Base-by-base conservation (phyloP, 148 eudicot species). In the Rhododendron vialii region DNA sequence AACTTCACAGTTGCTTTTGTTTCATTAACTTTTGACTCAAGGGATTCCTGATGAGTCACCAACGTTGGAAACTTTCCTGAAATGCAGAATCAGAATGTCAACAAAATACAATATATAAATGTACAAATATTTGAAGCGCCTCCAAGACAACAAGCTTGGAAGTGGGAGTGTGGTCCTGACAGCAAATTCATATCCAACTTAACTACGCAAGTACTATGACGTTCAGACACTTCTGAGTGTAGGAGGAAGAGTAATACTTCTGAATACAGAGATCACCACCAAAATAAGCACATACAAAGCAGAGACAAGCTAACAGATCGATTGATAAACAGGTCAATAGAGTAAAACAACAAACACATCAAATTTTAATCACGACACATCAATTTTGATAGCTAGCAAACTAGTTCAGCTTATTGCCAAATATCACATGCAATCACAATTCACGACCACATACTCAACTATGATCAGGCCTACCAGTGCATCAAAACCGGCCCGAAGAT, bases 31-130 rank as follows among this genome's bases (percentile, higher is more conserved):
- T 94, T 94, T 67, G 90, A 87, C 86, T 94, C 94, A 0, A 94
- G 89, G n/a, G 94, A 90, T 74, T 93, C 96, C 51, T 93, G 96
- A 89, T 93, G 96, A 63, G 89, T 71, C 17, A 92, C 94, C 15
- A 93, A 92, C 12, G 96, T 91, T 5, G 96, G 96, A 86, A 94
- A 94, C 88, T 94, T 94, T 2, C 96, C 96, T 94, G 91, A 26
- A 67, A 67, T 26, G 26, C 30, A 84, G 20, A 48, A 20, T 24
- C 20, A 20, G 18, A 51, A 41, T 12, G 65, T 84, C 10, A 84
- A 17, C 38, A 47, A 5, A 12, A 65, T 41, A 41, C 5, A 41
- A 17, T 28, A 36, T 20, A 8, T 13, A 12, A 61, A 82, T 7
- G 73, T 3, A 63, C 35, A 24, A 38, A 7, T 35, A 35, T 35